Evolutionary conservation across 805 yeast species (phyloP).

Genomic region (Hanseniaspora thailandica): DNA sequence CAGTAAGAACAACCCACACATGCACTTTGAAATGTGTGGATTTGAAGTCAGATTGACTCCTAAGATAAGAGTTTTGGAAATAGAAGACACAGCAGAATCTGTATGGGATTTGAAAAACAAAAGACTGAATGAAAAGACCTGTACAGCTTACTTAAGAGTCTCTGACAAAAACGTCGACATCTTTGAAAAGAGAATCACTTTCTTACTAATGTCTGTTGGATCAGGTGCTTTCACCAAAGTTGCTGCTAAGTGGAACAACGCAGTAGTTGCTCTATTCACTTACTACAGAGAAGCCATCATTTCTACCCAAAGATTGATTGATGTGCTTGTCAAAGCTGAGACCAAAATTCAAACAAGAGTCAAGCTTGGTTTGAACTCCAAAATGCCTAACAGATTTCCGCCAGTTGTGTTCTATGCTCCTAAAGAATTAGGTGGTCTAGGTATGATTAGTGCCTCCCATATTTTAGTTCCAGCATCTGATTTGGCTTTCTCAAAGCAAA

Average conservation of each 20-base stretch:
- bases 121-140: slow-evolving; percentile 69
- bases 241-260: slow-evolving; percentile 93
- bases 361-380: slow-evolving; percentile 87
- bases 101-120: slow-evolving; percentile 79
- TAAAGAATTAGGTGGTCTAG: slow-evolving; percentile 91
- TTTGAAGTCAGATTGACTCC: slow-evolving; percentile 88
- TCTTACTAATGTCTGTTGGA: slow-evolving; percentile 88
- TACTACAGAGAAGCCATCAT: slow-evolving; percentile 90
- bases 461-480: slow-evolving; percentile 90
- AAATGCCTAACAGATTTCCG: slow-evolving; percentile 97
- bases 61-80: slow-evolving; percentile 45
- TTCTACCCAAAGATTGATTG: slow-evolving; percentile 65
- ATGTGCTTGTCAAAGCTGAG: slow-evolving; percentile 77
- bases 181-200: slow-evolving; percentile 75
- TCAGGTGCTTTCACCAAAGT: slow-evolving; percentile 89
- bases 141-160: slow-evolving; percentile 76
- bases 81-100: slow-evolving; percentile 56
- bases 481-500: slow-evolving; percentile 79
- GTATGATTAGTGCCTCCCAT: slow-evolving; percentile 96
- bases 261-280: slow-evolving; percentile 71
- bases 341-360: slow-evolving; percentile 89
- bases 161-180: slow-evolving; percentile 66
- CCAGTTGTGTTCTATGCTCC: slow-evolving; percentile 98
- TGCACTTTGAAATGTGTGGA: slow-evolving; percentile 85
- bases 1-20: slow-evolving; percentile 78